Evolutionary conservation across 345 rosid species (phyloP).

Genomic region (Eucalyptus albens): DNA sequence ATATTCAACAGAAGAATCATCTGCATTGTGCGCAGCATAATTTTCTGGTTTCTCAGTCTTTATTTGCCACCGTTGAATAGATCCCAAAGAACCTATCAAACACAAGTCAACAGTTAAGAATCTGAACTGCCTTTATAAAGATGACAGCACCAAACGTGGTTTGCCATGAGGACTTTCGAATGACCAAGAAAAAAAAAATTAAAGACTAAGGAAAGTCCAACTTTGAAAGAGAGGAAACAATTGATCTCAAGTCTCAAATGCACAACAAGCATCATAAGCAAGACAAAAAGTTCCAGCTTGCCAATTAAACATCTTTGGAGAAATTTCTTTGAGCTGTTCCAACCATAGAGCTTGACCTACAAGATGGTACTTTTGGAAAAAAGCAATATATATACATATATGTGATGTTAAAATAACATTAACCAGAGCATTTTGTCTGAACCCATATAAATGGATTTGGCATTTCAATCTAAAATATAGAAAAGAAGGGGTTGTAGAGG

Average conservation of each 20-base stretch:
- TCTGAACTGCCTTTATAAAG: not conserved
- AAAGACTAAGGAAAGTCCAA: not conserved
- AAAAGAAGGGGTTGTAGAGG: not conserved
- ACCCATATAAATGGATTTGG: not conserved
- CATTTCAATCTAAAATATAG: not conserved
- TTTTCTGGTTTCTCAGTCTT: slow-evolving; percentile 8
- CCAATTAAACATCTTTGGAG: not conserved
- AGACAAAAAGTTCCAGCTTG: not conserved
- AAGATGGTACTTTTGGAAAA: not conserved
- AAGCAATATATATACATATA: not conserved
- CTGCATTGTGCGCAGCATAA: not conserved
- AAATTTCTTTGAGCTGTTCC: not conserved
- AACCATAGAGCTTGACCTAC: not conserved
- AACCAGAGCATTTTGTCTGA: not conserved
- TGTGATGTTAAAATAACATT: not conserved
- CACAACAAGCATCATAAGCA: not conserved
- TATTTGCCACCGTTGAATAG: not conserved
- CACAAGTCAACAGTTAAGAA: not conserved
- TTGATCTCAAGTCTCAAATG: not conserved
- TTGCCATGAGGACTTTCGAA: not conserved
- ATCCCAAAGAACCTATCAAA: not conserved
- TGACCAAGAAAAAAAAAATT: not conserved
- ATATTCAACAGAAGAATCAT: not conserved
- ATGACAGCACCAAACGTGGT: not conserved
- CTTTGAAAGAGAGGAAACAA: not conserved